Base-by-base conservation (phyloP, 2,329 filamentous ascomycete species). In the Penicillium palitans region DNA sequence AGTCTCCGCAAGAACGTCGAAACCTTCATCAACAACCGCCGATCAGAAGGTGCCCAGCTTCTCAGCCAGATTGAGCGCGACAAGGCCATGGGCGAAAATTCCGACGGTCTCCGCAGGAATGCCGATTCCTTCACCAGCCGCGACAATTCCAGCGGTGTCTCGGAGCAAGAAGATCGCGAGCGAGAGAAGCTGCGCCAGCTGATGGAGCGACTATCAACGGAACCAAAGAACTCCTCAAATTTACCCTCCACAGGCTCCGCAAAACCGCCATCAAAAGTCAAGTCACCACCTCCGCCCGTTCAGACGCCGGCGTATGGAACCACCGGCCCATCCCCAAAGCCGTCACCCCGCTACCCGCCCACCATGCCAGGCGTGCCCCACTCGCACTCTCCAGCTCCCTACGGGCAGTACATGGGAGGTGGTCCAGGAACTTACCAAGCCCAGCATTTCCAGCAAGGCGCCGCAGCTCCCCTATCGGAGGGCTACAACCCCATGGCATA, bases 111-210 rank as follows among this genome's bases (percentile, higher is more conserved):
- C 41, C 87, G 92, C 68, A 95, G 96, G 83, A 99, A 98, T 68
- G 93, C 99, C 1, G 93, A 98, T 64, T 90, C 90, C 0, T 99
- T 99, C 76, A 92, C 98, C 64, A 99, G 98, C 74, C 86, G 95
- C 51, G 46, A 48, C 5, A 17, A 37, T 6, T 25, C 85, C 5
- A 85, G 83, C 51, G 88, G 79, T 39, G 77, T 79, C 24, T 76
- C 76, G n/a, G 77, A 76, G 31, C 79, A 83, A 57, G 91, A 92
- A 33, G 92, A 96, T 68, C 83, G 90, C 52, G 93, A 98, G 73
- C 88, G 91, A 57, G 91, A 96, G 69, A 86, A 93, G 55, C 79
- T 99, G 56, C 87, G 90, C 57, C 90, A 90, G 42, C 80, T 99
- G 41, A 98, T 99, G 95, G 93, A 97, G 70, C 87, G 93, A 54